A percentile compares a stretch with the other conserved stretches of the same genome.
phyloP scores from a whole-genome alignment of 169 alveolate genomes.

The Cryptosporidium canis region DNA sequence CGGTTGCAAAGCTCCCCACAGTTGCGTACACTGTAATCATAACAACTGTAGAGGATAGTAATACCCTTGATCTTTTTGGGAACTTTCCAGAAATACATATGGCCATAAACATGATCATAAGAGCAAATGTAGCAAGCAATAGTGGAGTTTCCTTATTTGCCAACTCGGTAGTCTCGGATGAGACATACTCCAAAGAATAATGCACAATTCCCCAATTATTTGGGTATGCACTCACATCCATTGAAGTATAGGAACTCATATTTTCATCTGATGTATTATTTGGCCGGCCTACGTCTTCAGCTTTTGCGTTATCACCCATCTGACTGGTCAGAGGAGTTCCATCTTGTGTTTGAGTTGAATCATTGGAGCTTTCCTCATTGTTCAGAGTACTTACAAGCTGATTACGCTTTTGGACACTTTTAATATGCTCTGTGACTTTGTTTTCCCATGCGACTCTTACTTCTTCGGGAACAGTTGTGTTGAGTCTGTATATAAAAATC shows the following conservation, averaged over 20 bases:
- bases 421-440: conserved; percentile 29
- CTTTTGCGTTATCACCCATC: background rate
- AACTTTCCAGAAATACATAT: conserved; percentile 58
- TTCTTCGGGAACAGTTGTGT: conserved; percentile 49
- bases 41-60: conserved; percentile 60
- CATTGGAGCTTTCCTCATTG: background rate
- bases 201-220: conserved; percentile 54
- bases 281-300: background rate
- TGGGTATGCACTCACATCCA: conserved; percentile 18
- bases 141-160: conserved; percentile 71
- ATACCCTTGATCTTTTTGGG: conserved; percentile 48
- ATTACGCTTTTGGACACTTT: conserved; percentile 40
- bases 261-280: background rate
- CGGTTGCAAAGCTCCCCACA: conserved; percentile 70
- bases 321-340: background rate
- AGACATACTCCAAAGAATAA: conserved; percentile 56
- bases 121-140: conserved; percentile 58
- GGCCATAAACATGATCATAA: conserved; percentile 69
- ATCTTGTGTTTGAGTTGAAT: background rate
- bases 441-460: conserved; percentile 69
- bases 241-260: background rate
- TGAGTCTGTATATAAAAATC: conserved; percentile 57
- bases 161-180: conserved; percentile 58
- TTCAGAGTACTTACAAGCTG: background rate
- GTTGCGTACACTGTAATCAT: conserved; percentile 61